A percentile compares a stretch with the other conserved stretches of the same genome.
Conservation (phyloP, 495 filamentous ascomycete genomes). For the Cenococcum geophilum region DNA sequence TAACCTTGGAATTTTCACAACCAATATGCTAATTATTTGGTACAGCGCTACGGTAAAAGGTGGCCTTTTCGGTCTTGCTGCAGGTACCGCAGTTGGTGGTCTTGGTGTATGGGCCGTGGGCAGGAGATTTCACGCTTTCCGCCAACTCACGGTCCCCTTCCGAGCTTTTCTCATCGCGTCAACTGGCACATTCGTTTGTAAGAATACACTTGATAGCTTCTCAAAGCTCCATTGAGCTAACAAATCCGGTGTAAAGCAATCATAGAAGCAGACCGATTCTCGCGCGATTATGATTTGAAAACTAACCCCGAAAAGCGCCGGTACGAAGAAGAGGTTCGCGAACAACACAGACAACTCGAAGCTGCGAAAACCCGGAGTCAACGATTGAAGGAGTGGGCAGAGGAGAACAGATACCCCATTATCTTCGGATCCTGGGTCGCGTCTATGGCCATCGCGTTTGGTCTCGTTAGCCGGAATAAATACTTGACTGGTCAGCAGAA, state of each 20-base stretch:
- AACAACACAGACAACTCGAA: conserved; percentile 47
- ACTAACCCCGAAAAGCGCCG: conserved; percentile 56
- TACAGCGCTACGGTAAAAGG: conserved; percentile 66
- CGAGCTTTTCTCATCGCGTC: conserved; percentile 85
- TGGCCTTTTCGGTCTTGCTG: conserved; percentile 61
- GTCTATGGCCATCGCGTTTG: conserved; percentile 70
- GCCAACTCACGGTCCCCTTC: conserved; percentile 77
- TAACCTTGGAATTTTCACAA: conserved; percentile 1
- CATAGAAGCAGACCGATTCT: conserved; percentile 74
- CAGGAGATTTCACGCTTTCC: conserved; percentile 64
- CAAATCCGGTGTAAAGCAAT: conserved; percentile 49
- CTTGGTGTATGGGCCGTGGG: conserved; percentile 57
- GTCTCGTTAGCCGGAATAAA: conserved; percentile 68
- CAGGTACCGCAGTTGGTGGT: conserved; percentile 57
- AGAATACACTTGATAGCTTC: conserved; percentile 7
- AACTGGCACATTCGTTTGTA: conserved; percentile 68
- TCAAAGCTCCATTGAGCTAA: not conserved
- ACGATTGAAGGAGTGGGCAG: conserved; percentile 53
- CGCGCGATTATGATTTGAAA: conserved; percentile 62
- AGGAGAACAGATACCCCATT: conserved; percentile 83
- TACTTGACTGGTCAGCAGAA: conserved; percentile 78
- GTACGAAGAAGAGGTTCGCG: conserved; percentile 58
- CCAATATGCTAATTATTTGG: conserved; percentile 40
- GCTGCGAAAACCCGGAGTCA: conserved; percentile 51
- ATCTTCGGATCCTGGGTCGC: conserved; percentile 79